Evolutionary conservation across 2,329 filamentous ascomycete species (phyloP), one percentile per base, ranked within the genome.

Genomic region (Phialemonium atrogriseum): DNA sequence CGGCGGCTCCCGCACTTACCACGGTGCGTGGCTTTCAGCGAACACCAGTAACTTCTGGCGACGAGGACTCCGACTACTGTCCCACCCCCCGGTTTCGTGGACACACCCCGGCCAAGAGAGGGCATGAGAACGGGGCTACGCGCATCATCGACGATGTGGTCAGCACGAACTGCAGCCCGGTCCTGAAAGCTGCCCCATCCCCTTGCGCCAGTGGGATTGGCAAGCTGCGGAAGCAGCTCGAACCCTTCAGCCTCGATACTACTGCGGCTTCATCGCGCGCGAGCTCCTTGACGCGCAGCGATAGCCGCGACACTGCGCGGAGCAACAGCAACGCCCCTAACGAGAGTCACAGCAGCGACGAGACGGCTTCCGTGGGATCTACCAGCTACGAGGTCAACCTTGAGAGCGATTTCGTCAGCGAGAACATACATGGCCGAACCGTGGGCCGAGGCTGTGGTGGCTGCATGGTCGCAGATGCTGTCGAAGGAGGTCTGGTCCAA

Each of bases 361-460:
- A 76, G 43, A 77, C 80, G 41, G 66, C 67, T 24, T 88, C 82
- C 2, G 83, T 89, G 47, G 72, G 73, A 16, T 68, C 66, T 52
- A 83, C 84, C 31, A 84, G 79, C 51, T 95, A 94, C 51, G 84
- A 95, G 59, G 78, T 95, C 41, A 76, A 76, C 32, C 68, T 95
- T 22, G 83, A 91, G 44, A 62, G 85, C 40, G 88, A 95, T 52
- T 95, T 94, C 47, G 70, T 85, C 38, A 91, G 84, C 53, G 72
- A 76, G 47, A 74, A 67, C 43, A 60, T 73, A 22, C 58, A 61
- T 14, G 62, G 64, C 32, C 60, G 59, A 31, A 42, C 40, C 17
- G 47, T 26, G 24, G 26, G 20, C 17, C 14, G 7, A 12, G 26
- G 29, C 15, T 17, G 24, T 30, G 22, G 29, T 24, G n/a, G n/a